A percentile compares a stretch with the other conserved stretches of the same genome.
These are phyloP conservation scores for Candida succiphila DNA, from an alignment of 805 yeast genomes.

Conservation along the genomic window DNA sequence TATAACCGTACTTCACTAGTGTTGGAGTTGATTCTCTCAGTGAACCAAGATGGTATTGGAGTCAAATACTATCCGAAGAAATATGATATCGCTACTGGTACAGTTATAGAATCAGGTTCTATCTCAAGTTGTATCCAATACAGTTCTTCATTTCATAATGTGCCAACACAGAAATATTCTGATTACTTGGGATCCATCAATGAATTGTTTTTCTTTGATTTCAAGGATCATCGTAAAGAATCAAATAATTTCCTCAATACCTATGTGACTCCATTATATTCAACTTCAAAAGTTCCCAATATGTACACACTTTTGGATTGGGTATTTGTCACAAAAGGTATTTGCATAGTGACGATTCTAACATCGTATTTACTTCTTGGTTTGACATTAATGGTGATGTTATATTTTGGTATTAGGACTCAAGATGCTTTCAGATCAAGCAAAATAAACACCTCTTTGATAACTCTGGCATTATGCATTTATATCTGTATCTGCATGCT, in stretches of 20 bases:
- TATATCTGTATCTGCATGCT: not conserved
- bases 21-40: not conserved
- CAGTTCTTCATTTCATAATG: too few species aligned
- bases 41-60: not conserved
- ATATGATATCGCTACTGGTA: not conserved
- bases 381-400: not conserved
- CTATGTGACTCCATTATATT: not conserved
- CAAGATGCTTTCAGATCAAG: too few species aligned
- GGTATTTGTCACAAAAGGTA: not conserved
- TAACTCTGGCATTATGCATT: not conserved
- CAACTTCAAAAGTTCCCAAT: not conserved
- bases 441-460: not conserved
- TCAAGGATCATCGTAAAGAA: not conserved
- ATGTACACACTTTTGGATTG: not conserved
- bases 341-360: not conserved
- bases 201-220: too few species aligned
- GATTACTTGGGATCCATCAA: not conserved
- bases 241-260: not conserved
- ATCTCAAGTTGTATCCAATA: not conserved
- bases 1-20: not conserved
- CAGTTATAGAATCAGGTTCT: not conserved
- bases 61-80: not conserved
- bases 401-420: not conserved
- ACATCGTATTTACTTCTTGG: not conserved
- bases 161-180: not conserved